Base-by-base conservation (phyloP, 1,284 basidiomycete genomes). In the Cutaneotrichosporon sp. region DNA sequence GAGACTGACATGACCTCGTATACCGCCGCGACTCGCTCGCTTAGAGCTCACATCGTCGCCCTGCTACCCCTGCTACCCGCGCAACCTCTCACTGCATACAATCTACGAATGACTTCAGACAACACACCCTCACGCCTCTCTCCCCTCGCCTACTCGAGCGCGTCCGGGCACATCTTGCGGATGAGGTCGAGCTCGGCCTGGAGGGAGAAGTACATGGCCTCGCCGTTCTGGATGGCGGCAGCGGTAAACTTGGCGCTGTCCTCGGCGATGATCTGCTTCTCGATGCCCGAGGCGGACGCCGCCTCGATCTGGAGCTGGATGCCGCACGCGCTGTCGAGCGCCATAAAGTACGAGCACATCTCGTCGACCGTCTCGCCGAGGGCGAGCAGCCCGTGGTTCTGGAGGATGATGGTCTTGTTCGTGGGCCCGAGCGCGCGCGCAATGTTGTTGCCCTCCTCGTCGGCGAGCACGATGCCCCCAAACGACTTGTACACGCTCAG, bases 391-490 rank as follows among this genome's bases (percentile, higher is more conserved):
- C 74, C 76, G 62, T 76, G 74, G 67, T 79, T 79, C 59, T 74
- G 74, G 13, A 79, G 59, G 45, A 79, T 77, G 22, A 71, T 66
- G 22, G 73, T 74, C 58, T 73, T 75, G 61, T 79, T 68, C 36
- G 69, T 53, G 51, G 51, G 72, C 0, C 80, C 80, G 11, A 81
- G 68, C 5, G 79, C 76, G 14, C 69, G 64, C 45, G 74, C 73
- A 54, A 80, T 81, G 59, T 75, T 73, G 47, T 66, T 49, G 27
- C 78, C 77, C 63, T 81, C 80, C 56, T 79, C 79, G 36, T 76
- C 74, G 14, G 74, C 75, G 3, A 81, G 71, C 5, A 80, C 79
- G 33, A 81, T 73, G 18, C 79, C 79, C 50, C 79, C 79, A 57
- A 81, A 81, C 54, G 69, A 69, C 38, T 66, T 45, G 63, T 77